Evolutionary conservation across 805 yeast species (phyloP).

Genomic region (Lipomyces anomalus): DNA sequence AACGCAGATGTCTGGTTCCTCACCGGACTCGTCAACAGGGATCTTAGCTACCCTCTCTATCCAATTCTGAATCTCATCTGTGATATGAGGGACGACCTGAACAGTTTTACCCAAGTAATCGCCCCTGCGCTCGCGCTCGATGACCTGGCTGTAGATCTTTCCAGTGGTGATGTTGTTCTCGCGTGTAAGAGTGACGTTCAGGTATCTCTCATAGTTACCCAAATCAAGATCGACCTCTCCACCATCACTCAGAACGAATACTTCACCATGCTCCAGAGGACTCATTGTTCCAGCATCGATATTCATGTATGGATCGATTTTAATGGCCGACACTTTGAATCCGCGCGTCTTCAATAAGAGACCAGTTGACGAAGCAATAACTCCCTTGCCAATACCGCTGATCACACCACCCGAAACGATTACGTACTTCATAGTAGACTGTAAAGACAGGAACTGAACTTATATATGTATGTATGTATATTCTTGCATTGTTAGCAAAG

Average conservation of each 20-base stretch:
- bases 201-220: conserved; percentile 96
- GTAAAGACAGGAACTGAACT: no score
- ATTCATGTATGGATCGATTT: conserved; percentile 98
- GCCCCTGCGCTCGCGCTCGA: conserved; percentile 90
- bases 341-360: conserved; percentile 90
- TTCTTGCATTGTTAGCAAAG: no score
- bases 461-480: no score
- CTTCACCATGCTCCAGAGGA: conserved; percentile 98
- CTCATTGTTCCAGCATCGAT: conserved; percentile 99
- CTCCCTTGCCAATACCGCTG: conserved; percentile 99
- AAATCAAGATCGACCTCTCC: conserved; percentile 98
- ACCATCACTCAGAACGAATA: conserved; percentile 95
- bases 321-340: conserved; percentile 90
- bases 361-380: conserved; percentile 88
- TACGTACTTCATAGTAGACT: conserved; percentile 80
- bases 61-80: conserved; percentile 98
- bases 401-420: conserved; percentile 99
- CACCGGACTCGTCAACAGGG: conserved; percentile 85
- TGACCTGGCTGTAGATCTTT: conserved; percentile 89
- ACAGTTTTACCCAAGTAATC: conserved; percentile 99
- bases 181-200: conserved; percentile 84
- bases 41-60: conserved; percentile 84
- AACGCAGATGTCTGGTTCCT: conserved; percentile 92
- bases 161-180: conserved; percentile 99
- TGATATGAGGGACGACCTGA: conserved; percentile 97